Evolutionary conservation across 139 green algal species (phyloP), one percentile per base, ranked within the genome.

Genomic region (Micractinium conductrix): DNA sequence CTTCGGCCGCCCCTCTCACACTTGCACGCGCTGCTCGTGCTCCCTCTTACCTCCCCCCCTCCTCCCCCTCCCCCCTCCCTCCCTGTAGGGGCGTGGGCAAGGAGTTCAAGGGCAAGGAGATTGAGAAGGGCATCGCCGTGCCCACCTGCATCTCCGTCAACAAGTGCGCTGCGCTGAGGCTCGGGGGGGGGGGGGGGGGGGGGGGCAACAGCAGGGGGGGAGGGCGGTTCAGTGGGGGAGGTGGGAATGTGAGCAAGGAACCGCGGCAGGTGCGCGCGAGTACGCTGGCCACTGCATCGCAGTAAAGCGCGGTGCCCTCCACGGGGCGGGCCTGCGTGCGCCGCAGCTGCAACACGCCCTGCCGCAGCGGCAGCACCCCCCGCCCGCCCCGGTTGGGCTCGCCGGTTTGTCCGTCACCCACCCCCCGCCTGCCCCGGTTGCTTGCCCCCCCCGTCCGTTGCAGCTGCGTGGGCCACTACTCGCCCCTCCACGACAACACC

Each of bases 41-140:
- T 58, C 53, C 24, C 7, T 2, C 53, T 4, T 21, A 22, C 53
- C 6, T 62, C 2, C 53, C 53, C 24, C 53, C 14, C 48, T 62
- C 19, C 62, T 22, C 62, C 26, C 28, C 62, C 7, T 8, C 62
- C 9, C 28, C 6, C 60, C 60, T 10, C 26, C 17, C 70, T 40
- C 70, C 40, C 26, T 88, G 88, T 92, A 97, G 95, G 79, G 93
- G 94, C 80, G 87, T 89, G 26, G 83, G 74, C 14, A 97, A 95
- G 67, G 93, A 97, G 67, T 99, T 98, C 94, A 97, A 98, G 88
- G 96, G 95, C 58, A 98, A 98, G 89, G 90, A 96, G n/a, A n/a
- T 99, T 60, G 97, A 99, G 87, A 99, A 99, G 90, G 97, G 97
- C 53, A 90, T 99, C 22, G 96, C 97, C 10, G 98, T 99, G 84